These are phyloP conservation scores for Claviceps lovelessii DNA, from an alignment of 2,329 filamentous ascomycete species.

Conservation along the genomic window DNA sequence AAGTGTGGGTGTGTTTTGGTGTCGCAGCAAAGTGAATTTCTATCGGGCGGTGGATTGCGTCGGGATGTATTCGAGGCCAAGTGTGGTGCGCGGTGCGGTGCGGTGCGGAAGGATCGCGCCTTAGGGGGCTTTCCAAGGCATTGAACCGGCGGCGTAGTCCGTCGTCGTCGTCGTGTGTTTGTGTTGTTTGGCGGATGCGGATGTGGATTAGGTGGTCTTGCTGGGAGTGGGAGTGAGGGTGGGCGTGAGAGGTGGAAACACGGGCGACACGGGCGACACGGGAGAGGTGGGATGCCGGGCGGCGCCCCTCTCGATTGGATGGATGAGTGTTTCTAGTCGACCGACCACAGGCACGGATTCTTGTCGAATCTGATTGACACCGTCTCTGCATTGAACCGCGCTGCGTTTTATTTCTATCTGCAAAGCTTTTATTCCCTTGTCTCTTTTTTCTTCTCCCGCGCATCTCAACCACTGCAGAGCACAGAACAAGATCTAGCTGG, in stretches of 20 bases:
- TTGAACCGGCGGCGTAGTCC: neutral
- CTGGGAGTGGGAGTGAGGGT: neutral
- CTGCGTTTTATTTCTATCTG: neutral
- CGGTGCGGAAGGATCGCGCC: neutral
- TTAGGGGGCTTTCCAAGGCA: neutral
- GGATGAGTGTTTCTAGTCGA: neutral
- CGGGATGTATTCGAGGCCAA: neutral
- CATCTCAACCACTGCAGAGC: neutral
- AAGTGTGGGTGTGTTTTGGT: neutral
- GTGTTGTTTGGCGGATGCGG: neutral
- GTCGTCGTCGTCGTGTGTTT: neutral
- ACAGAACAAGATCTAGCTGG: neutral
- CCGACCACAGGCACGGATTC: neutral
- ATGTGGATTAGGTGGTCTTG: constrained; percentile 9
- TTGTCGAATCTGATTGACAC: neutral
- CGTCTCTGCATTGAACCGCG: neutral
- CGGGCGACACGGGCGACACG: too few species aligned
- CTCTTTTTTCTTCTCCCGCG: neutral
- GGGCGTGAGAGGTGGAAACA: too few species aligned
- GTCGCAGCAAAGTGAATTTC: neutral
- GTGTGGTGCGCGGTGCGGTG: neutral
- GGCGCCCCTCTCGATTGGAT: neutral
- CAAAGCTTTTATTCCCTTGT: too few species aligned
- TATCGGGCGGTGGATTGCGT: neutral
- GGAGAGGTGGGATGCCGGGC: neutral